Conservation (phyloP, 768 basidiomycete genomes). For the Boletellus ananas region DNA sequence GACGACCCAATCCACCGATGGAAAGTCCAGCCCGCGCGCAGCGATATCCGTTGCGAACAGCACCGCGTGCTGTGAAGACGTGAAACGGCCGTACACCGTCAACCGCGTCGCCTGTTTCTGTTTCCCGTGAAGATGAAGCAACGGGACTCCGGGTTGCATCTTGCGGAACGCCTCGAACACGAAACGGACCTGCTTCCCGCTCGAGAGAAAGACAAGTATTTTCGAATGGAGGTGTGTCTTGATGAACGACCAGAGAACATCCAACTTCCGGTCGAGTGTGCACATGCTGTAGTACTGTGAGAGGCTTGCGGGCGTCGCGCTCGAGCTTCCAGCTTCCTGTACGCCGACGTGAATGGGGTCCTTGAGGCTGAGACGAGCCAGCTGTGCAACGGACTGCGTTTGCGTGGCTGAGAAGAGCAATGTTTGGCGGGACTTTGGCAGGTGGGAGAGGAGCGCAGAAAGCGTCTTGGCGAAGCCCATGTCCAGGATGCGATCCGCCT, state of each 20-base stretch:
- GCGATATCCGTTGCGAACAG: constrained; percentile 96
- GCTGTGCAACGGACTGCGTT: constrained; percentile 80
- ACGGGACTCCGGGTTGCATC: constrained; percentile 89
- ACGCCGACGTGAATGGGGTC: constrained; percentile 75
- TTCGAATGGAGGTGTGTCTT: constrained; percentile 91
- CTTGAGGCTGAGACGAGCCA: constrained; percentile 86
- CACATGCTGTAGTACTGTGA: constrained; percentile 89
- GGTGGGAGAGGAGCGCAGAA: constrained; percentile 86
- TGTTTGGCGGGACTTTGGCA: constrained; percentile 90
- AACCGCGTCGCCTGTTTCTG: constrained; percentile 92
- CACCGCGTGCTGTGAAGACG: constrained; percentile 73
- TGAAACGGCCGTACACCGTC: constrained; percentile 80
- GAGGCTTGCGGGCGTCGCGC: constrained; percentile 68
- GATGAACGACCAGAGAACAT: constrained; percentile 91
- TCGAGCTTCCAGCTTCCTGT: constrained; percentile 39
- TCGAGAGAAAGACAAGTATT: constrained; percentile 89
- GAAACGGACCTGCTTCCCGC: constrained; percentile 96
- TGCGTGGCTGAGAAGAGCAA: constrained; percentile 97
- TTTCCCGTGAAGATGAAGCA: constrained; percentile 95
- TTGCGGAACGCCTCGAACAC: constrained; percentile 93
- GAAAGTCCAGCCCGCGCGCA: constrained; percentile 94
- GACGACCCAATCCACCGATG: constrained; percentile 93
- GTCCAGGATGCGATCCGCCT: constrained; percentile 94
- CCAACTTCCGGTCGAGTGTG: constrained; percentile 82
- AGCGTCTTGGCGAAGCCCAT: constrained; percentile 92